These are phyloP conservation scores for Nicotiana tabacum DNA, from an alignment of 257 asterid genomes.

Conservation along the genomic window DNA sequence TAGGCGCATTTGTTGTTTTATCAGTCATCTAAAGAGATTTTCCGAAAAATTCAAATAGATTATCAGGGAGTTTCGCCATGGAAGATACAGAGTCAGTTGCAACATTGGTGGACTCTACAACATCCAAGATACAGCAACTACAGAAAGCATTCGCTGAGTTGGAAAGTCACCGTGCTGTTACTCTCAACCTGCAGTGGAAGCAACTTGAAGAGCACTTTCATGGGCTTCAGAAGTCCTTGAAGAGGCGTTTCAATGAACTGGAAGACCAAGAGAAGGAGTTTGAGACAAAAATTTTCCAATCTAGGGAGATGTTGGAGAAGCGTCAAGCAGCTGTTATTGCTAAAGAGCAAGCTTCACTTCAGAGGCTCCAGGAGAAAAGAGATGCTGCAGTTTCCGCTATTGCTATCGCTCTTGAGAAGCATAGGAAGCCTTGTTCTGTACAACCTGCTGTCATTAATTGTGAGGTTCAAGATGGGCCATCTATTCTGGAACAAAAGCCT, in stretches of 20 bases:
- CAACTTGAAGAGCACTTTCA: conserved; percentile 94
- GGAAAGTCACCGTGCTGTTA: conserved; percentile 83
- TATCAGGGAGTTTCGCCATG: conserved; percentile 37
- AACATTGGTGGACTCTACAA: conserved; percentile 63
- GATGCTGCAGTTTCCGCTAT: conserved; percentile 91
- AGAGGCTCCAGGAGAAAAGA: conserved; percentile 90
- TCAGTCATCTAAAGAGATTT: neutral
- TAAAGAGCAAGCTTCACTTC: conserved; percentile 80
- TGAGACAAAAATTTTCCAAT: conserved; percentile 63
- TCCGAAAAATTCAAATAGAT: neutral
- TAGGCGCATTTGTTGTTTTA: neutral
- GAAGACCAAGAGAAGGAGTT: conserved; percentile 91
- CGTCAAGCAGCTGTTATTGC: conserved; percentile 71
- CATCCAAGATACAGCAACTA: conserved; percentile 82
- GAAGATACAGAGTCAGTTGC: conserved; percentile 57
- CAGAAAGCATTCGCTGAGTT: conserved; percentile 97
- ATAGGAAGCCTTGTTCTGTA: conserved; percentile 35
- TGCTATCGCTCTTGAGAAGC: conserved; percentile 50
- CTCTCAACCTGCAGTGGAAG: conserved; percentile 89
- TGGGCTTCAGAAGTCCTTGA: conserved; percentile 91
- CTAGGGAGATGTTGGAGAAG: conserved; percentile 61
- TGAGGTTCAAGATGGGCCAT: conserved; percentile 37
- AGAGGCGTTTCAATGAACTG: conserved; percentile 89
- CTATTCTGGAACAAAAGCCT: conserved; percentile 33
- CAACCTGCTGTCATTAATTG: conserved; percentile 22